A percentile compares a stretch with the other conserved stretches of the same genome.
Evolutionary conservation across 1,284 basidiomycete species (phyloP).

Genomic region (Fomes fomentarius): DNA sequence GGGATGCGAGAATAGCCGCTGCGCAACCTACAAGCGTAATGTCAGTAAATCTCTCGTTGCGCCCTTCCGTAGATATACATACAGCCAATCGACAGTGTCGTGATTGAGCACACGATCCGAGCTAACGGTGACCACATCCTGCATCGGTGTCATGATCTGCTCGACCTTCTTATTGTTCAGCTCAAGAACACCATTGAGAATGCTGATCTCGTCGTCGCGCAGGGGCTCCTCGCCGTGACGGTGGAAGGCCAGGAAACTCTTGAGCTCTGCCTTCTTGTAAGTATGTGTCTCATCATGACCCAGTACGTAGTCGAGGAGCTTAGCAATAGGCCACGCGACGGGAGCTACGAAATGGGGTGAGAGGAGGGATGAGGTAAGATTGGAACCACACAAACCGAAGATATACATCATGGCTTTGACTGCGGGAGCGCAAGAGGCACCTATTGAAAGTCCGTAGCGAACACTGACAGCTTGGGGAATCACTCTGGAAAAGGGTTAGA

Average conservation of each 20-base stretch:
- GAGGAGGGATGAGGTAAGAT: background rate
- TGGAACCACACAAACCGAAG: conserved; percentile 49
- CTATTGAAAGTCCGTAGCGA: conserved; percentile 88
- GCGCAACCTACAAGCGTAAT: conserved; percentile 46
- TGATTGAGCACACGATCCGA: conserved; percentile 84
- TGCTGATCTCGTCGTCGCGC: conserved; percentile 87
- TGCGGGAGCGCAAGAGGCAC: conserved; percentile 84
- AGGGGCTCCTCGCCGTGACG: conserved; percentile 86
- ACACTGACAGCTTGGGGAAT: conserved; percentile 91
- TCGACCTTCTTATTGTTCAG: conserved; percentile 85
- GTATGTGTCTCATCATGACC: conserved; percentile 75
- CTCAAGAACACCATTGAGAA: conserved; percentile 87
- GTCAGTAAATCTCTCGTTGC: too few species aligned
- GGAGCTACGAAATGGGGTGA: conserved; percentile 65
- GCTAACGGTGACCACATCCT: conserved; percentile 82
- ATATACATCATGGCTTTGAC: conserved; percentile 83
- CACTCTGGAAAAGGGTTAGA: conserved; percentile 51
- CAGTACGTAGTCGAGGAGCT: conserved; percentile 80
- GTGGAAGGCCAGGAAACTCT: conserved; percentile 93
- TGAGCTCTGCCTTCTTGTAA: conserved; percentile 92
- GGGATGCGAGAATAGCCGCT: conserved; percentile 96
- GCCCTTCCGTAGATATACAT: conserved; percentile 26
- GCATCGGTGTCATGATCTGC: conserved; percentile 86
- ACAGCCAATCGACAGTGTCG: conserved; percentile 76
- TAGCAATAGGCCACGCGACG: conserved; percentile 88